These are phyloP conservation scores for Saitozyma podzolica DNA, from an alignment of 768 basidiomycete genomes.

Conservation along the genomic window DNA sequence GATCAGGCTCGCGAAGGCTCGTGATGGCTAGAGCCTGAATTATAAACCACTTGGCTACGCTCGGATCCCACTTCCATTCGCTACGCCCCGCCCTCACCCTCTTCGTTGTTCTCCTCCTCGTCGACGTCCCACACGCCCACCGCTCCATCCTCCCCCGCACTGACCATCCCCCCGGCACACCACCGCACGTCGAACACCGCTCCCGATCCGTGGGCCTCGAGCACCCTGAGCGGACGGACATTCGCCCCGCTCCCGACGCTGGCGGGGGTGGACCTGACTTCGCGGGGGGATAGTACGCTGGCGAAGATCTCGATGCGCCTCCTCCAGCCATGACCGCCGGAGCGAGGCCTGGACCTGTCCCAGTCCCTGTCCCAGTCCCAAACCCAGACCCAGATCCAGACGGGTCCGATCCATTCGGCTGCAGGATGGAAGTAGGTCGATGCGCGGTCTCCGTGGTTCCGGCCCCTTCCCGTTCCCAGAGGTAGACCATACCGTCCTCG, in stretches of 20 bases:
- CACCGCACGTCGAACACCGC: constrained; percentile 45
- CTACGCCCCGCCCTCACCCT: too few species aligned
- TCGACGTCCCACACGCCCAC: constrained; percentile 38
- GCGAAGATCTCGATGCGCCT: constrained; percentile 10
- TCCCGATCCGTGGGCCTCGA: constrained; percentile 36
- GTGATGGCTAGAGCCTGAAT: too few species aligned
- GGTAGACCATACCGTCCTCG: constrained; percentile 47
- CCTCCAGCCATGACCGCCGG: not conserved
- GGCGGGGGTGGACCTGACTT: not conserved
- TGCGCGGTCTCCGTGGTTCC: not conserved
- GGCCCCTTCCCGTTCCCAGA: constrained; percentile 45
- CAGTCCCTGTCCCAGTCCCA: not conserved
- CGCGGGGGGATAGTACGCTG: constrained; percentile 34
- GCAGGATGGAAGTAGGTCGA: not conserved
- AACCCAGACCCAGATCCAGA: not conserved
- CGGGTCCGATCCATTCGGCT: not conserved
- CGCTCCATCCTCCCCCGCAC: constrained; percentile 41
- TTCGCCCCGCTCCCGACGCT: constrained; percentile 13
- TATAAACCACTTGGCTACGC: too few species aligned
- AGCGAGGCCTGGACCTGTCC: not conserved
- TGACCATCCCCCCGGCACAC: constrained; percentile 32
- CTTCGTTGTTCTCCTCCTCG: not conserved
- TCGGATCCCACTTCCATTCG: too few species aligned
- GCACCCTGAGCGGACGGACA: constrained; percentile 26
- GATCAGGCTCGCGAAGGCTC: too few species aligned